phyloP scores from a whole-genome alignment of 1,284 basidiomycete species.

The Gomphus bonarii region DNA sequence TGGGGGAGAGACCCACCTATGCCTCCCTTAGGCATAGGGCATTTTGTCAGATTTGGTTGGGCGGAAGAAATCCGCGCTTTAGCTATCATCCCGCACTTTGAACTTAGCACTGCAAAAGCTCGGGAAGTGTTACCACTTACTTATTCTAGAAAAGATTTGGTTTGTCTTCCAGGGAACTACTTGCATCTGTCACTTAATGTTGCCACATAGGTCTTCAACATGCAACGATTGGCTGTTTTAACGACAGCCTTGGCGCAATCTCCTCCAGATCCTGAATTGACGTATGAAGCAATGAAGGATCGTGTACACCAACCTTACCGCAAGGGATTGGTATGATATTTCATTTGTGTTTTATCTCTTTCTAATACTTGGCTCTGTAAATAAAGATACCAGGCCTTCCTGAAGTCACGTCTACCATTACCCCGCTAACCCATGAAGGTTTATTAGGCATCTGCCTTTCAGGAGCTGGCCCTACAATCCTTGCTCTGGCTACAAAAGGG shows the following conservation, averaged over 20 bases:
- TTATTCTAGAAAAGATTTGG: conserved; percentile 89
- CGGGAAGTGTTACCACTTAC: conserved; percentile 75
- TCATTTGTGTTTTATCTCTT: conserved; percentile 1
- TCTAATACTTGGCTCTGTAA: conserved; percentile 2
- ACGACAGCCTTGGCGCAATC: conserved; percentile 88
- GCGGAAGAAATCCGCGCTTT: conserved; percentile 81
- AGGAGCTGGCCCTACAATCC: conserved; percentile 94
- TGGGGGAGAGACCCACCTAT: conserved; percentile 87
- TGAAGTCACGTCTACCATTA: conserved; percentile 81
- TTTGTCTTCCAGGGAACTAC: conserved; percentile 31
- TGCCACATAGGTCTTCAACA: conserved; percentile 79
- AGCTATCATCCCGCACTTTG: conserved; percentile 93
- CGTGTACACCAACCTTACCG: conserved; percentile 96
- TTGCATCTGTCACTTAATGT: background rate
- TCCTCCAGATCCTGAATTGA: conserved; percentile 88
- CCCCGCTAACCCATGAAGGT: conserved; percentile 83
- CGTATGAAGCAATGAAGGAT: conserved; percentile 99
- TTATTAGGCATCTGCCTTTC: conserved; percentile 96
- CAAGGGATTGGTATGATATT: conserved; percentile 58
- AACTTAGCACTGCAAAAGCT: conserved; percentile 93
- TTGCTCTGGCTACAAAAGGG: conserved; percentile 85
- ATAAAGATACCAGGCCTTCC: conserved; percentile 92
- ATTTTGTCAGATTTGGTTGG: conserved; percentile 92
- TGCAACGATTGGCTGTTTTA: conserved; percentile 95
- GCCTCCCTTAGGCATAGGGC: conserved; percentile 87